Base-by-base conservation (phyloP, 2,329 filamentous ascomycete genomes). In the Emergomyces orientalis region DNA sequence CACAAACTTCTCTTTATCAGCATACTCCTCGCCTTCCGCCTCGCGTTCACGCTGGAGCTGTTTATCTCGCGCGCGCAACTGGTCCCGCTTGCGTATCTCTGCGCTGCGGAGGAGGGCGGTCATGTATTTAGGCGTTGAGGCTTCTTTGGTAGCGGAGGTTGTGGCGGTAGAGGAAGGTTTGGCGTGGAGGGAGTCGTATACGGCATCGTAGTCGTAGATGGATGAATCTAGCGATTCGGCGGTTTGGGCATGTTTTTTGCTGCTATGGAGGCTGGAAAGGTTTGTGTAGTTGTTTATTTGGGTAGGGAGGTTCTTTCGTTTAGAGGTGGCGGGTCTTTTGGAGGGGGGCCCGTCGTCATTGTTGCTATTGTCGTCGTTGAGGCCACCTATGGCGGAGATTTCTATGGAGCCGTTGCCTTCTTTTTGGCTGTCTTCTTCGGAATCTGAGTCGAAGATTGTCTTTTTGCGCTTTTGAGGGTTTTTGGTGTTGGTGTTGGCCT, bases 1-100 rank as follows among this genome's bases (percentile, higher is more conserved):
- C 51, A 88, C 85, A 65, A 88, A 88, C 69, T 83, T 86, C 72
- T 88, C 85, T 70, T 86, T 87, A 68, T 86, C 85, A 0, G 80
- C 84, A 64, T 85, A 87, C 64, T 85, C 84, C 58, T 87, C 85
- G n/a, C 85, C 85, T 69, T 88, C 85, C 0, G 80, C 81, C 67
- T 87, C 85, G 34, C 85, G 79, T 69, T 88, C 85, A 63, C 80
- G 80, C 60, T 84, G 81, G 14, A 88, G 69, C 63, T 84, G 70
- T 65, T 85, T 85, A 70, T 88, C 85, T 43, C 81, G 79, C 22
- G 85, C 85, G 8, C 85, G 79, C 59, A 85, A 72, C 66, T 85
- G 83, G 69, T 87, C 85, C 58, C 85, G 83, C 70, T 88, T 87
- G 13, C 85, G 81, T 39, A 82, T 74, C 65, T 86, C 83, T 2